Evolutionary conservation across 1,139 yeast genomes (phyloP).

Genomic region (Arxiozyma slooffiae): DNA sequence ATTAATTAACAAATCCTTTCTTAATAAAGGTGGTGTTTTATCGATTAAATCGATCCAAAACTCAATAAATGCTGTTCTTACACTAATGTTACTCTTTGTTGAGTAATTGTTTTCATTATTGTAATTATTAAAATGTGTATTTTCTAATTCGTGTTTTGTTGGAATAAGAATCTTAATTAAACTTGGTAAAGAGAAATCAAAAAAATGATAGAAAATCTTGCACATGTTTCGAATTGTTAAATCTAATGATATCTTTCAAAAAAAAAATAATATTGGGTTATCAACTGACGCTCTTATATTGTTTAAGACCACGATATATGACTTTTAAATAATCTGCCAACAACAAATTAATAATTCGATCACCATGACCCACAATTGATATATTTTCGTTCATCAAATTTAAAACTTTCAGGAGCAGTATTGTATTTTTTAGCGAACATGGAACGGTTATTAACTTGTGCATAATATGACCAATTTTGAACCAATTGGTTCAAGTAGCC

Average conservation of each 20-base stretch:
- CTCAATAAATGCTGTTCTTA: conserved; percentile 49
- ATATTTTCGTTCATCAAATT: conserved; percentile 18
- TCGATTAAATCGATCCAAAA: conserved; percentile 52
- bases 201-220: conserved; percentile 52
- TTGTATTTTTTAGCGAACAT: conserved; percentile 39
- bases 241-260: conserved; percentile 43
- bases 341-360: conserved; percentile 41
- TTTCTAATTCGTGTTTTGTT: conserved; percentile 38
- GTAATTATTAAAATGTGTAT: conserved; percentile 15
- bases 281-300: conserved; percentile 51
- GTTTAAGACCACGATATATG: conserved; percentile 58
- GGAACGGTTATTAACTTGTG: conserved; percentile 52
- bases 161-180: conserved; percentile 57
- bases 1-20: conserved; percentile 55
- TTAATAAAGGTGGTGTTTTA: conserved; percentile 40
- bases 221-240: conserved; percentile 40
- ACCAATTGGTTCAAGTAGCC: conserved; percentile 34
- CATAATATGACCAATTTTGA: conserved; percentile 54
- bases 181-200: conserved; percentile 57
- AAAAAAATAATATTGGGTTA: conserved; percentile 52
- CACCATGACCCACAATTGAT: conserved; percentile 26
- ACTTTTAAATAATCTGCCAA: conserved; percentile 50
- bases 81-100: conserved; percentile 10
- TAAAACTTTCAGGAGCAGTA: conserved; percentile 22
- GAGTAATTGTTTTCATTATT: conserved; percentile 28